Base-by-base conservation (phyloP, 169 alveolate genomes). In the Cryptosporidium xiaoi region DNA sequence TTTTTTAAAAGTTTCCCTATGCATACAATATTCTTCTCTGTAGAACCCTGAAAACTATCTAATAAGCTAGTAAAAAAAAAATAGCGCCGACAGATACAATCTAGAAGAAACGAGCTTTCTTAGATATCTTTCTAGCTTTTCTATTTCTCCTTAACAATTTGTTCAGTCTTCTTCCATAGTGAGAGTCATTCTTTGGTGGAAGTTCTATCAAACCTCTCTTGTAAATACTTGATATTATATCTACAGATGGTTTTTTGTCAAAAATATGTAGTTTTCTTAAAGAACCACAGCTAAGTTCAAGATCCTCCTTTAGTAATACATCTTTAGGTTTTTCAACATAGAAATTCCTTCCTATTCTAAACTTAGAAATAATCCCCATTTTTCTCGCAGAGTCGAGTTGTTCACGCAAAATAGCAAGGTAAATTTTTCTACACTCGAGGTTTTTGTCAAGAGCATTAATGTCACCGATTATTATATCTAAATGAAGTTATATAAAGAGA, bases 261-360 rank as follows among this genome's bases (percentile, higher is more conserved):
- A 24, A 31, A 6, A 62, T 46, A 51, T n/a, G 60, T 20, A 77
- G n/a, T 50, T 56, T 77, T 15, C 87, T 56, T 44, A 77, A 60
- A 13, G 87, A 77, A 12, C 87, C 87, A 10, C 29, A 16, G 64
- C 87, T 77, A 16, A 44, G 27, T n/a, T 36, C 64, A 36, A 77
- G 31, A 46, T 77, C 87, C 20, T 15, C 69, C 10, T 34, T 46
- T 1, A 66, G 64, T n/a, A 60, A 46, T 2, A 48, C 36, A 34
- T 33, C 4, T 36, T 24, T n/a, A 24, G 87, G 64, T 29, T 8
- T 24, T n/a, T 60, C 77, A 16, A 20, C 44, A 31, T 77, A 62
- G 10, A 27, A n/a, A n/a, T 77, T 77, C 62, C 71, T 56, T 3
- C 87, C 87, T 36, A 77, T 77, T 24, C 40, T 56, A 8, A 77